Conservation (phyloP, 108 stramenopile genomes). For the Cyclotella cryptica region DNA sequence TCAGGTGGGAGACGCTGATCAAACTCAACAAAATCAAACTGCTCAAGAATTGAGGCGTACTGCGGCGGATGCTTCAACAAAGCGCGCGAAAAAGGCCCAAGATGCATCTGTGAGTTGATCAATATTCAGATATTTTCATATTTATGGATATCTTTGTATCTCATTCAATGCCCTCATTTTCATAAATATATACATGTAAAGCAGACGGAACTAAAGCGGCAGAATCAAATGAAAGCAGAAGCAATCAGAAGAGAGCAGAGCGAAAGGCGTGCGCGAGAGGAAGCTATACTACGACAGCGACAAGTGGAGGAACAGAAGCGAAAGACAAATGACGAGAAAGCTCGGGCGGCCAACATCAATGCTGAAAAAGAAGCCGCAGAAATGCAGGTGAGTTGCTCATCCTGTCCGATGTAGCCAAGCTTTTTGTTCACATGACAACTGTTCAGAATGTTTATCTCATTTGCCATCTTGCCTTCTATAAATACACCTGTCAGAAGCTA, state of each 20-base stretch:
- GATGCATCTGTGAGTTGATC: constrained; percentile 2
- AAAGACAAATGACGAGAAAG: neutral
- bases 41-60: constrained; percentile 1
- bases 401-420: neutral
- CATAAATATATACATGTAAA: neutral
- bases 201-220: constrained; percentile 1
- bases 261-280: neutral
- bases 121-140: neutral
- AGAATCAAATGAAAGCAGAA: constrained; percentile 10
- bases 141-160: neutral
- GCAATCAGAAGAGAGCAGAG: constrained; percentile 10
- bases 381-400: neutral
- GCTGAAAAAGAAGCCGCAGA: neutral
- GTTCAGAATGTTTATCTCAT: neutral
- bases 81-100: constrained; percentile 6
- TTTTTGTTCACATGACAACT: neutral
- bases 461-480: neutral
- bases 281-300: neutral
- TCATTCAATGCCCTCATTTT: neutral
- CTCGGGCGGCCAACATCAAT: neutral
- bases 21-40: neutral
- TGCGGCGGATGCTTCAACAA: constrained; percentile 4
- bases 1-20: neutral
- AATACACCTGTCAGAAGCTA: neutral
- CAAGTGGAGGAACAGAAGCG: neutral